A percentile compares a stretch with the other conserved stretches of the same genome.
Evolutionary conservation across 1,284 basidiomycete genomes (phyloP).

Genomic region (Fomitiporia mediterranea): DNA sequence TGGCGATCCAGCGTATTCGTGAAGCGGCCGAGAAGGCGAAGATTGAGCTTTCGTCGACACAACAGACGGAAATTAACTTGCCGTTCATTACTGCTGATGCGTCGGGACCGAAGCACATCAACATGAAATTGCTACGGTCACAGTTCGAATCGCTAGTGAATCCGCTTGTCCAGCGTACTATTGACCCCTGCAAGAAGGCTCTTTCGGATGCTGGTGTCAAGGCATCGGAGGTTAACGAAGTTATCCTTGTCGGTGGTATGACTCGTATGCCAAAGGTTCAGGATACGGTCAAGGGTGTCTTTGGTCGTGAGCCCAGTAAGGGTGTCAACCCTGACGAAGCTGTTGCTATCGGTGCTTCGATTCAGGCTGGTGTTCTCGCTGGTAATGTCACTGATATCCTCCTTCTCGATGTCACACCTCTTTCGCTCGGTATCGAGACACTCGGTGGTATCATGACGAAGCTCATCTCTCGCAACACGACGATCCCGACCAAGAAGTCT

Average conservation of each 20-base stretch:
- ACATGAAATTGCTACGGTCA: slow-evolving; percentile 82
- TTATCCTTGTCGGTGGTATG: slow-evolving; percentile 98
- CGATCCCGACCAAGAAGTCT: slow-evolving; percentile 99
- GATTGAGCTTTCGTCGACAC: slow-evolving; percentile 92
- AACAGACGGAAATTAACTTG: slow-evolving; percentile 93
- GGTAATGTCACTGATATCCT: slow-evolving; percentile 97
- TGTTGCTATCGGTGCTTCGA: slow-evolving; percentile 89
- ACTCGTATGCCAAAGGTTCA: slow-evolving; percentile 94
- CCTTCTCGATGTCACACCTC: slow-evolving; percentile 92
- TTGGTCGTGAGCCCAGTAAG: slow-evolving; percentile 94
- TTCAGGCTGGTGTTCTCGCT: slow-evolving; percentile 93
- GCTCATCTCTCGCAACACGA: slow-evolving; percentile 94
- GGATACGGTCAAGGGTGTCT: slow-evolving; percentile 90
- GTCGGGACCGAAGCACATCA: slow-evolving; percentile 95
- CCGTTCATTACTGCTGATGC: slow-evolving; percentile 97
- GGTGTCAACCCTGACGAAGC: slow-evolving; percentile 98
- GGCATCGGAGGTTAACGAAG: slow-evolving; percentile 89
- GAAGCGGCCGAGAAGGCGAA: slow-evolving; percentile 99
- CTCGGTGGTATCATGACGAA: slow-evolving; percentile 99
- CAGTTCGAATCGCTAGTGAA: slow-evolving; percentile 88
- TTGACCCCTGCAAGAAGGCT: slow-evolving; percentile 98
- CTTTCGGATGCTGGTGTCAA: slow-evolving; percentile 90
- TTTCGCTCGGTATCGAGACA: slow-evolving; percentile 95
- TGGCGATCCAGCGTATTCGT: slow-evolving; percentile 99
- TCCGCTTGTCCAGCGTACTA: slow-evolving; percentile 81